These are phyloP conservation scores for Adansonia grandidieri DNA, from an alignment of 441 rosid species.

Conservation along the genomic window DNA sequence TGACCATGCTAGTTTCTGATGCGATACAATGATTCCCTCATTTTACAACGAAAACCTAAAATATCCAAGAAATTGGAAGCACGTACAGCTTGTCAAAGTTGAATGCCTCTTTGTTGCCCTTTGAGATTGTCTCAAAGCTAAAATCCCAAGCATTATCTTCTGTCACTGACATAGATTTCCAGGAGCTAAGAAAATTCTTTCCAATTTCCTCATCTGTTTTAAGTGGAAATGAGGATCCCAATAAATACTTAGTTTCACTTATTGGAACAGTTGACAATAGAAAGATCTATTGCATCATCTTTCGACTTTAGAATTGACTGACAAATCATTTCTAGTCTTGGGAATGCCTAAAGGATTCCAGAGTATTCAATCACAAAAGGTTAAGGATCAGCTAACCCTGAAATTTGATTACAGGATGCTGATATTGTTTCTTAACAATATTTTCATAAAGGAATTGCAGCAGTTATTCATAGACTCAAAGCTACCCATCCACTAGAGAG, in stretches of 20 bases:
- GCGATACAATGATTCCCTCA: neutral
- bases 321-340: neutral
- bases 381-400: neutral
- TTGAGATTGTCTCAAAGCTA: slow-evolving; percentile 54
- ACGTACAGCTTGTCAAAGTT: slow-evolving; percentile 76
- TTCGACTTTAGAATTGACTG: neutral
- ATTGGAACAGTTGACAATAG: slow-evolving; percentile 15
- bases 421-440: neutral
- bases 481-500: neutral
- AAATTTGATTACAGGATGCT: neutral
- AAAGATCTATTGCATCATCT: neutral
- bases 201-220: slow-evolving; percentile 75
- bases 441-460: neutral
- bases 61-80: slow-evolving; percentile 14
- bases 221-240: slow-evolving; percentile 29
- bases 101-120: slow-evolving; percentile 59
- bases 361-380: slow-evolving; percentile 16
- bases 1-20: neutral
- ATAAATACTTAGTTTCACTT: slow-evolving; percentile 11
- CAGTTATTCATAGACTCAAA: neutral
- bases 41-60: slow-evolving; percentile 7
- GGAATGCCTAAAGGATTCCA: neutral
- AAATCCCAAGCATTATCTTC: slow-evolving; percentile 73
- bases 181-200: slow-evolving; percentile 69
- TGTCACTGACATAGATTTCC: slow-evolving; percentile 70